Conservation (phyloP, 257 asterid genomes). For the Przewalskia tangutica region DNA sequence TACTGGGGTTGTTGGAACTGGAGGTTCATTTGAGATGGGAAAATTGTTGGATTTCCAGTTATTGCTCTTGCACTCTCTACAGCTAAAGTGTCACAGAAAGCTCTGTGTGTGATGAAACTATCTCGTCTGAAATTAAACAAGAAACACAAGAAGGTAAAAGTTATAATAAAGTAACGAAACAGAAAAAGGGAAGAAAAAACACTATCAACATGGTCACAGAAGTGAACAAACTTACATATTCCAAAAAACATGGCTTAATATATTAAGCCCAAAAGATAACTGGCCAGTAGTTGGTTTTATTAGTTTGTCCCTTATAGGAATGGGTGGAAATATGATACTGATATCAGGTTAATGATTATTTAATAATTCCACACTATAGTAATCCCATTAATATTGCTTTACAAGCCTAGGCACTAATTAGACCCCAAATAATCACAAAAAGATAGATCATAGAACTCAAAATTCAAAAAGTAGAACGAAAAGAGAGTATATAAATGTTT, state of each 20-base stretch:
- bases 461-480: neutral
- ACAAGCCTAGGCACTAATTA: neutral
- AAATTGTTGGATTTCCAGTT: slow-evolving; percentile 17
- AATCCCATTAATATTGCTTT: neutral
- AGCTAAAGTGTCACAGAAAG: slow-evolving; percentile 83
- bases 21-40: slow-evolving; percentile 23
- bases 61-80: slow-evolving; percentile 54
- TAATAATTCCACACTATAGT: neutral
- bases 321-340: slow-evolving; percentile 1
- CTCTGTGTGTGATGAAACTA: slow-evolving; percentile 88
- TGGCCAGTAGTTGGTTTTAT: neutral
- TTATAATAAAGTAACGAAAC: neutral
- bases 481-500: neutral
- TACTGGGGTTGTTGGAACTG: slow-evolving; percentile 36
- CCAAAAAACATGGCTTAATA: neutral
- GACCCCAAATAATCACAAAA: neutral
- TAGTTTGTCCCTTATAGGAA: neutral
- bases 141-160: neutral
- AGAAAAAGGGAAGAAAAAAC: neutral
- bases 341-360: neutral
- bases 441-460: neutral
- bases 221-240: neutral
- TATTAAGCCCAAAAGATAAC: neutral
- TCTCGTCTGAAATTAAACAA: slow-evolving; percentile 52
- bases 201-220: neutral